A percentile compares a stretch with the other conserved stretches of the same genome.
phyloP scores from a whole-genome alignment of 1,284 basidiomycete species.

The Cutaneotrichosporon mucoides region DNA sequence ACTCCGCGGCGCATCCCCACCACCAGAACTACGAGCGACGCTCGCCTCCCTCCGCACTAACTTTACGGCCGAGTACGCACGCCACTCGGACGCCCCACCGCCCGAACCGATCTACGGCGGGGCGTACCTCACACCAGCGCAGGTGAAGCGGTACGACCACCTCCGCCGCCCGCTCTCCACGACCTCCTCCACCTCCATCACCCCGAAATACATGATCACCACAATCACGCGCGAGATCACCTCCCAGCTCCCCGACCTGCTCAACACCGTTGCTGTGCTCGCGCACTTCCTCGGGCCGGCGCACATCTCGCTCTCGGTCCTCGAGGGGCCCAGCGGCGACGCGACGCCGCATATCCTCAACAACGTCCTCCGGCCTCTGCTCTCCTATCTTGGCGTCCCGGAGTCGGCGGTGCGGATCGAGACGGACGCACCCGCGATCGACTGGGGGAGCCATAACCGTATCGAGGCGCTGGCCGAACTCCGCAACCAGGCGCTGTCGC shows the following conservation, averaged over 20 bases:
- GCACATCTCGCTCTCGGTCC: slow-evolving; percentile 38
- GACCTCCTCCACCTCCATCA: too few species aligned
- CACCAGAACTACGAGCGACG: not conserved
- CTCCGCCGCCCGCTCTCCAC: slow-evolving; percentile 10
- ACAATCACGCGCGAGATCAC: slow-evolving; percentile 42
- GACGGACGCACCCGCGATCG: slow-evolving; percentile 36
- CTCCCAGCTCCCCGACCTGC: slow-evolving; percentile 44
- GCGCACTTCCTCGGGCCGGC: slow-evolving; percentile 37
- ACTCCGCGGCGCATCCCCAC: not conserved
- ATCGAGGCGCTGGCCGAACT: slow-evolving; percentile 46
- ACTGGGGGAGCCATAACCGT: slow-evolving; percentile 41
- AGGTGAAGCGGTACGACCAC: slow-evolving; percentile 35
- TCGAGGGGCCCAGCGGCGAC: slow-evolving; percentile 48
- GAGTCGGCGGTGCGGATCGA: slow-evolving; percentile 26
- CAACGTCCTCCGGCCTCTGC: slow-evolving; percentile 35
- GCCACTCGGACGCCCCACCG: not conserved
- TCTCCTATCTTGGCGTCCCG: slow-evolving; percentile 36
- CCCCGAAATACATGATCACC: slow-evolving; percentile 32
- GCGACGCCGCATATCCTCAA: slow-evolving; percentile 39
- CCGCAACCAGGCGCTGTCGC: slow-evolving; percentile 43
- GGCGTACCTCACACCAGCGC: slow-evolving; percentile 31
- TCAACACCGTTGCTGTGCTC: slow-evolving; percentile 41
- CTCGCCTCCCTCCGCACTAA: slow-evolving; percentile 16
- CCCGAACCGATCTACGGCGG: slow-evolving; percentile 30
- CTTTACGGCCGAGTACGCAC: slow-evolving; percentile 17